Evolutionary conservation across 2,329 filamentous ascomycete species (phyloP).

Genomic region (Zasmidium angulare): DNA sequence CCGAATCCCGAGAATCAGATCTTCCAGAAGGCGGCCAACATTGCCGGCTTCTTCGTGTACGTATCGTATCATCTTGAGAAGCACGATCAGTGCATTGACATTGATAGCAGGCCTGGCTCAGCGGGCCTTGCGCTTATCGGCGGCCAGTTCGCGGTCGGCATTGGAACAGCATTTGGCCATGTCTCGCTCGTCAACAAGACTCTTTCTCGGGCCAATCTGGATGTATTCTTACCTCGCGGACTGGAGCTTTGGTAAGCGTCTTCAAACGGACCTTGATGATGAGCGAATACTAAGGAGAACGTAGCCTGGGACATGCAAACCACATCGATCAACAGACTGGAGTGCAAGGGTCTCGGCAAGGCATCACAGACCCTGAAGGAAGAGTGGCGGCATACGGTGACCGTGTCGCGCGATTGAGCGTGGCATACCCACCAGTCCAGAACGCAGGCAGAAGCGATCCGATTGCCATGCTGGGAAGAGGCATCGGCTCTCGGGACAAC

Average conservation of each 20-base stretch:
- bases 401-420: not conserved
- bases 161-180: not conserved
- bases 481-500: not conserved
- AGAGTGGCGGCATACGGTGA: not conserved
- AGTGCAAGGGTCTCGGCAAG: not conserved
- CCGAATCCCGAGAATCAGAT: not conserved
- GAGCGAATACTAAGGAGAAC: not conserved
- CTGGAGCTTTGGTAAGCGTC: not conserved
- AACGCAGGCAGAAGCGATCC: constrained; percentile 1
- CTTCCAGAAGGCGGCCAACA: not conserved
- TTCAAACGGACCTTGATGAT: not conserved
- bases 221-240: not conserved
- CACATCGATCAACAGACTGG: not conserved
- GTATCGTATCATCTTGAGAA: not conserved
- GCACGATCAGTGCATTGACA: not conserved
- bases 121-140: not conserved
- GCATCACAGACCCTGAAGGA: not conserved
- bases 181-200: not conserved
- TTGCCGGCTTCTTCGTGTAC: not conserved
- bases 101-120: not conserved
- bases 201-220: not conserved
- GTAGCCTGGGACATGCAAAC: not conserved
- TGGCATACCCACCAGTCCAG: not conserved
- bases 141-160: not conserved
- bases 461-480: constrained; percentile 3